A percentile compares a stretch with the other conserved stretches of the same genome.
phyloP scores from a whole-genome alignment of 768 basidiomycete species.

The Naganishia friedmannii region DNA sequence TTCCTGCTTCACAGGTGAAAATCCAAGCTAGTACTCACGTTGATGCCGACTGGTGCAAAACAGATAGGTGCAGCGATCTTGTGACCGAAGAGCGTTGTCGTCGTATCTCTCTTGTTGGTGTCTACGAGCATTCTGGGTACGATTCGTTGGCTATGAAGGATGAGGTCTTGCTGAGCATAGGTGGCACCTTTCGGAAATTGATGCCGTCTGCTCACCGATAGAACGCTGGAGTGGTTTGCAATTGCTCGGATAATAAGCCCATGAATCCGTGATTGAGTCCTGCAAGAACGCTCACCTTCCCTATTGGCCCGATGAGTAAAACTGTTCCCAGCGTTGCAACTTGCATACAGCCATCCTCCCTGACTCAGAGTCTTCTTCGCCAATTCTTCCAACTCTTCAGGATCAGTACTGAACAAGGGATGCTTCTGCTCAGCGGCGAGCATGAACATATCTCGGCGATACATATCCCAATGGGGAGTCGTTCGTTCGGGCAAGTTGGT shows the following conservation, averaged over 20 bases:
- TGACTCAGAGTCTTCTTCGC: slow-evolving; percentile 56
- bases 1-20: background rate
- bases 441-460: slow-evolving; percentile 58
- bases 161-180: too few relatives aligned
- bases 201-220: slow-evolving; percentile 27
- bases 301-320: slow-evolving; percentile 68
- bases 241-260: too few relatives aligned
- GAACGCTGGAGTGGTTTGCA: slow-evolving; percentile 24
- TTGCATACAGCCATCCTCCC: slow-evolving; percentile 69
- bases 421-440: slow-evolving; percentile 36
- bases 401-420: slow-evolving; percentile 42
- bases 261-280: background rate
- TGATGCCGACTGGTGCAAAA: slow-evolving; percentile 70
- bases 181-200: background rate
- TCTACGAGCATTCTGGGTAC: slow-evolving; percentile 65
- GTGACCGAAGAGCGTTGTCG: slow-evolving; percentile 57
- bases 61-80: slow-evolving; percentile 59
- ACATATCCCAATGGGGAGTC: slow-evolving; percentile 59
- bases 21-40: slow-evolving; percentile 49
- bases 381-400: slow-evolving; percentile 54
- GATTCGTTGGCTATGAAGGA: slow-evolving; percentile 62
- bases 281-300: slow-evolving; percentile 48
- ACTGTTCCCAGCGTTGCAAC: slow-evolving; percentile 70
- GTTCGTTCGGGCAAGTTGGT: slow-evolving; percentile 57
- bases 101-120: slow-evolving; percentile 57